A percentile compares a stretch with the other conserved stretches of the same genome.
These are phyloP conservation scores for Globisporangium iwayamae DNA, from an alignment of 352 stramenopile genomes.

Conservation along the genomic window DNA sequence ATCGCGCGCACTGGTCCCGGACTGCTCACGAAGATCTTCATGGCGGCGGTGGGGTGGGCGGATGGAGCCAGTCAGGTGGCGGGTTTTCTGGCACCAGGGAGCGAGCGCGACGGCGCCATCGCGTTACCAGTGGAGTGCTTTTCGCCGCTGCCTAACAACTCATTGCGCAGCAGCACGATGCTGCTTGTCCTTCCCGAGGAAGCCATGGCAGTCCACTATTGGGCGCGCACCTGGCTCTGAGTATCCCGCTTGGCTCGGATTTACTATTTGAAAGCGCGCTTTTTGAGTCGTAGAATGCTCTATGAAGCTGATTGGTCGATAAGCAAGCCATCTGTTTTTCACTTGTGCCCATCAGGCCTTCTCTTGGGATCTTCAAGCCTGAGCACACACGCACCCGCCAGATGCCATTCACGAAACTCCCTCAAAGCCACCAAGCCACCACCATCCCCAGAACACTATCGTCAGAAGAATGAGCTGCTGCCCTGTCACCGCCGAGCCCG, in stretches of 20 bases:
- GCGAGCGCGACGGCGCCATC: constrained; percentile 19
- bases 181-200: constrained; percentile 3
- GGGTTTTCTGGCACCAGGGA: constrained; percentile 24
- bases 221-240: constrained; percentile 33
- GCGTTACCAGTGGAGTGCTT: constrained; percentile 31
- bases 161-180: background rate
- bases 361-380: background rate
- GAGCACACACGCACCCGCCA: background rate
- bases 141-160: constrained; percentile 41
- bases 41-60: constrained; percentile 37
- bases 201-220: constrained; percentile 46
- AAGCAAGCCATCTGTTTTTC: background rate
- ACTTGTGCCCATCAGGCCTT: background rate
- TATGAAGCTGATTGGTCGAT: background rate
- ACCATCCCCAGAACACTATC: background rate
- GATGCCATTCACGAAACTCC: constrained; percentile 4
- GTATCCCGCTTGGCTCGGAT: background rate
- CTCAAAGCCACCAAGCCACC: background rate
- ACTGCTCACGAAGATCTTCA: constrained; percentile 49
- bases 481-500: constrained; percentile 61
- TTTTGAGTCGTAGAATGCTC: background rate
- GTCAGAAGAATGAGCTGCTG: constrained; percentile 61
- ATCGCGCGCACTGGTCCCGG: constrained; percentile 51
- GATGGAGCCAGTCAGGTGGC: background rate
- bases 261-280: background rate